A percentile compares a stretch with the other conserved stretches of the same genome.
Evolutionary conservation across 441 rosid species (phyloP).

Genomic region (Macaranga tanarius): DNA sequence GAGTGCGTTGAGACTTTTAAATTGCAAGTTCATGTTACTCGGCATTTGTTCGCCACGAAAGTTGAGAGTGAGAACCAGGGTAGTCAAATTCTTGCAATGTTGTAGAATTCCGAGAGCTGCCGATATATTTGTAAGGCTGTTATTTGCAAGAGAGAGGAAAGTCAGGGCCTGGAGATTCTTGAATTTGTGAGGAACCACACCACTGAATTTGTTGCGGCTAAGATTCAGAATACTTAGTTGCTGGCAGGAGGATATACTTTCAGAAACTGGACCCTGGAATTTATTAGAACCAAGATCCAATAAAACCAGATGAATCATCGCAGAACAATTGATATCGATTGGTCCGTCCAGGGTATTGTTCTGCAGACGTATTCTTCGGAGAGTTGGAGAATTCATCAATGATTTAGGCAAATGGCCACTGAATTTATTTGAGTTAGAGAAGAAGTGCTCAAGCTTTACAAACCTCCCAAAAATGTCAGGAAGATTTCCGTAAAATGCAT

Average conservation of each 20-base stretch:
- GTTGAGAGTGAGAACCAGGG: background rate
- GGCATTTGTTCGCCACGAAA: slow-evolving; percentile 17
- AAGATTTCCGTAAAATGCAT: slow-evolving; percentile 15
- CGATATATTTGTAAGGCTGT: slow-evolving; percentile 5
- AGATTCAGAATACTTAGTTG: slow-evolving; percentile 4
- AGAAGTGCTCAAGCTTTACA: slow-evolving; percentile 11
- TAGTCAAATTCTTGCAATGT: slow-evolving; percentile 16
- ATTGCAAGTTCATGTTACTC: background rate
- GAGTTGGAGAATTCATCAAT: slow-evolving; percentile 13
- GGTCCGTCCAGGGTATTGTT: slow-evolving; percentile 7
- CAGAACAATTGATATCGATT: slow-evolving; percentile 19
- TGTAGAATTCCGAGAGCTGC: slow-evolving; percentile 16
- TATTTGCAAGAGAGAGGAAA: slow-evolving; percentile 9
- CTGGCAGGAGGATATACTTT: slow-evolving; percentile 1
- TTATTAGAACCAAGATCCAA: slow-evolving; percentile 16
- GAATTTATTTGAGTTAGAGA: slow-evolving; percentile 4
- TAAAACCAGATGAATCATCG: slow-evolving; percentile 4
- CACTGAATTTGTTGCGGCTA: background rate
- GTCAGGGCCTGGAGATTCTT: slow-evolving; percentile 15
- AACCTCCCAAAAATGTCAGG: slow-evolving; percentile 19
- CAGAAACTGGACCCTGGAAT: slow-evolving; percentile 14
- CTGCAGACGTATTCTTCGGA: background rate
- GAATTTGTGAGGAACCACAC: slow-evolving; percentile 19
- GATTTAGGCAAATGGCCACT: slow-evolving; percentile 12
- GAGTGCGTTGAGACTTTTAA: slow-evolving; percentile 9